Percentiles rank a stretch among this genome's conserved stretches.
Conservation (phyloP, 495 filamentous ascomycete genomes). For the Penicillium pulvis region DNA sequence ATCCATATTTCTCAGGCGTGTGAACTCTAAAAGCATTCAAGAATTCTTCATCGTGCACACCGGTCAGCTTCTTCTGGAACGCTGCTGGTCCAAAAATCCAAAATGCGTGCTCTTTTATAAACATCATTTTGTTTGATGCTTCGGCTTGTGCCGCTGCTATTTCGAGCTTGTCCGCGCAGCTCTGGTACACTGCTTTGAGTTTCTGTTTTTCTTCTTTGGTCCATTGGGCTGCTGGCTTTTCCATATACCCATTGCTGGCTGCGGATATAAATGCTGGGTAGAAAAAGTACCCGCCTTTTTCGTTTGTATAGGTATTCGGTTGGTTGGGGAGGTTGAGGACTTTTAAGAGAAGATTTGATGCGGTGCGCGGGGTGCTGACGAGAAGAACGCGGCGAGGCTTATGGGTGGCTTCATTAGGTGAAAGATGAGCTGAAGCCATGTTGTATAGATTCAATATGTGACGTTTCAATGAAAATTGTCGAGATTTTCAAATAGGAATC, state of each 20-base stretch:
- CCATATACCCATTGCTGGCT: neutral
- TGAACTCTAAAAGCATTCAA: neutral
- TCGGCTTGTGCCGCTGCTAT: conserved; percentile 23
- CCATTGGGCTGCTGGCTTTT: conserved; percentile 30
- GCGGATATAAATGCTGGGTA: conserved; percentile 13
- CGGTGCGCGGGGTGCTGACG: conserved; percentile 43
- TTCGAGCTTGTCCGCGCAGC: conserved; percentile 30
- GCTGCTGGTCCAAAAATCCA: conserved; percentile 6
- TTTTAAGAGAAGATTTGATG: conserved; percentile 43
- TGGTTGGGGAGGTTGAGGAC: conserved; percentile 43
- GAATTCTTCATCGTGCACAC: conserved; percentile 21
- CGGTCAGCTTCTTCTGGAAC: conserved; percentile 13
- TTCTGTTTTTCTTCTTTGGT: conserved; percentile 18
- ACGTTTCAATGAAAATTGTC: neutral
- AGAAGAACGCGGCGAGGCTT: conserved; percentile 17
- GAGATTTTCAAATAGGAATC: too few species aligned
- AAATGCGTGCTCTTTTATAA: conserved; percentile 43
- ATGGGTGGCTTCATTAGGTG: neutral
- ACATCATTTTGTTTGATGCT: conserved; percentile 32
- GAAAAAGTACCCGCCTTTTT: conserved; percentile 45
- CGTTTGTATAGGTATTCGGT: conserved; percentile 26
- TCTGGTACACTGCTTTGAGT: conserved; percentile 18
- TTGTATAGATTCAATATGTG: neutral
- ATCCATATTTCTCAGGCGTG: neutral
- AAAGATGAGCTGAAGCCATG: neutral